Base-by-base conservation (phyloP, 441 rosid genomes). In the Monsonia emarginata region DNA sequence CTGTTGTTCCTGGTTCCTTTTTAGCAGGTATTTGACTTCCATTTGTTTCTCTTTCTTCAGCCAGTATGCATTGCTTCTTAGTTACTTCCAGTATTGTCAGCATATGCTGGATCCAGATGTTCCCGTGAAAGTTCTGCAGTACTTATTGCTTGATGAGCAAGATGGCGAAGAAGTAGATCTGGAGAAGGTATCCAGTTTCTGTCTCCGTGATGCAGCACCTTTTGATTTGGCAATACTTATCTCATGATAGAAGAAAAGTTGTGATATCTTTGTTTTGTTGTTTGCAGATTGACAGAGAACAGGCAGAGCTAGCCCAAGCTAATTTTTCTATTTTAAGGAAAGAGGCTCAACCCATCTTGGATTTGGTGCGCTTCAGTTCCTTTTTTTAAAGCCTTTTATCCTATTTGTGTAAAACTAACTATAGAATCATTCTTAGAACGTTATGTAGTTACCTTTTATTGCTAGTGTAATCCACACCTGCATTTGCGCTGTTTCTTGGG, bases 81-180 rank as follows among this genome's bases (percentile, higher is more conserved):
- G 96, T 81, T 94, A 94, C 78, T 84, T 94, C 72, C 99, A 94
- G 84, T 94, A 91, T 74, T 91, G 99, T 76, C 90, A 83, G 78
- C 99, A 91, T 77, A 83, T 85, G 70, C 85, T 91, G 75, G 87
- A 91, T 78, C 88, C 89, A 26, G 91, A 86, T 72, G 84, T 94
- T 79, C 97, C 99, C 42, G 79, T 85, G 27, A 73, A 87, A 66
- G 85, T 91, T 77, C 76, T 94, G 75, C 96, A 87, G 63, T 85
- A 78, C 81, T 76, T 94, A 76, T 72, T 90, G 70, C 87, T 85
- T 59, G 84, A 83, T 78, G 97, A 89, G 66, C 87, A 86, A 74
- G 97, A 91, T 69, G 87, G 85, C 70, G 97, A 89, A 72, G 96
- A 88, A 85, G 66, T 79, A 54, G 98, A 93, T 81, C 88, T 94